Base-by-base conservation (phyloP, 768 basidiomycete species). In the Austroboletus festivus region DNA sequence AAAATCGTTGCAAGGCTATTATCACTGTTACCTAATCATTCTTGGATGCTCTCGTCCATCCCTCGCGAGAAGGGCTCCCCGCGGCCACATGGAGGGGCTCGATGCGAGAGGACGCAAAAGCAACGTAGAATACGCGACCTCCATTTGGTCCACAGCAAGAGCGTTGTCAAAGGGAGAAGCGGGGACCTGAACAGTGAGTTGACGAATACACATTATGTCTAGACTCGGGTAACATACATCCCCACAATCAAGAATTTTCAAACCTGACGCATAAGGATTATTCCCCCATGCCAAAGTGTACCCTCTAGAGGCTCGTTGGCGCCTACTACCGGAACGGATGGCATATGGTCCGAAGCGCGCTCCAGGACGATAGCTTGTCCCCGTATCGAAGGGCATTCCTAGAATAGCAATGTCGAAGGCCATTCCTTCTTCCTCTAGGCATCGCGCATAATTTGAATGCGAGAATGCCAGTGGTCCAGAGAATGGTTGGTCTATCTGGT, bases 281-380 rank as follows among this genome's bases (percentile, higher is more conserved):
- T 69, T 73, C 10, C 73, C 73, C 88, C 89, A 90, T n/a, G 82
- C 72, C 49, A 89, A 62, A 0, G 84, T 85, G 59, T 86, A 89
- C 2, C 82, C 75, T 22, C 73, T 80, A 65, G 76, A 71, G 35
- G 75, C 70, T 51, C 78, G 67, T 57, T 88, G 85, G 9, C 85
- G 74, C 40, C 86, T 73, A 60, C 85, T 86, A 3, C 89, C 89
- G 4, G 84, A 84, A 37, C 93, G 81, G 54, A 94, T 89, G 9
- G 83, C 92, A 61, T 80, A 82, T 1, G 91, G 91, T 8, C 92
- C 92, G 69, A 94, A 94, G 9, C 92, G 80, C 12, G 91, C 91
- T 5, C 90, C 91, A 16, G 67, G 73, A 5, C 78, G 68, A 50
- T 73, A 79, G 1, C 65, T 62, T 11, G 82, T 80, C 1, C 71